Base-by-base conservation (phyloP, 1,284 basidiomycete genomes). In the Tilletiopsis washingtonensis region DNA sequence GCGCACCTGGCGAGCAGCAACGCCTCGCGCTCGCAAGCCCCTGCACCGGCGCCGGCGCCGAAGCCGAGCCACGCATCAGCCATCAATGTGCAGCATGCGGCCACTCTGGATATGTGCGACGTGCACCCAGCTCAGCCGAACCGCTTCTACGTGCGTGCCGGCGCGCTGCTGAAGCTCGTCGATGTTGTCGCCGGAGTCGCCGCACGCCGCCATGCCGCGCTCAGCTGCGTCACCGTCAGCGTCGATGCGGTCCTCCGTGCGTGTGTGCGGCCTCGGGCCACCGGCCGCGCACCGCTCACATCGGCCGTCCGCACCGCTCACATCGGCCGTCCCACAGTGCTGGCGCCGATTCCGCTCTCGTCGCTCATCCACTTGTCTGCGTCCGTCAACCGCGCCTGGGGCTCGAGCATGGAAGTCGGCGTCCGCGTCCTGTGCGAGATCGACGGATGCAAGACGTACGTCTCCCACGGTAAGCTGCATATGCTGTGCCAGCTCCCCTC, bases 161-260 rank as follows among this genome's bases (percentile, higher is more conserved):
- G 74, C 21, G 74, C 74, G 14, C 60, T 75, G 6, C 65, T 75
- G 50, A 75, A 74, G 47, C 54, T 75, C 19, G 71, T 75, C 54
- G 74, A 75, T 41, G 67, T 75, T n/a, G 66, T 71, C 2, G 74
- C 74, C 3, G 74, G 74, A 1, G 68, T 75, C 5, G 71, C 72
- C 9, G 71, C 74, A 1, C 60, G 74, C 27, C 67, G 73, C 34
- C 74, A 75, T 32, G 68, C 74, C 4, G 67, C 61, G 19, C 54
- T 60, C 4, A 64, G 66, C 21, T 74, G 72, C 45, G 62, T 75
- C n/a, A 75, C 74, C 20, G 61, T 75, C 49, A 69, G 64, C 38
- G 61, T 72, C 27, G 74, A 75, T 54, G 60, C 62, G 24, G 72
- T 71, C 37, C 49, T 68, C 3, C 41, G n/a, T n/a, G n/a, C n/a